Percentiles rank a stretch among this genome's conserved stretches.
Conservation (phyloP, 805 yeast genomes). For the Yarrowia yakushimensis region DNA sequence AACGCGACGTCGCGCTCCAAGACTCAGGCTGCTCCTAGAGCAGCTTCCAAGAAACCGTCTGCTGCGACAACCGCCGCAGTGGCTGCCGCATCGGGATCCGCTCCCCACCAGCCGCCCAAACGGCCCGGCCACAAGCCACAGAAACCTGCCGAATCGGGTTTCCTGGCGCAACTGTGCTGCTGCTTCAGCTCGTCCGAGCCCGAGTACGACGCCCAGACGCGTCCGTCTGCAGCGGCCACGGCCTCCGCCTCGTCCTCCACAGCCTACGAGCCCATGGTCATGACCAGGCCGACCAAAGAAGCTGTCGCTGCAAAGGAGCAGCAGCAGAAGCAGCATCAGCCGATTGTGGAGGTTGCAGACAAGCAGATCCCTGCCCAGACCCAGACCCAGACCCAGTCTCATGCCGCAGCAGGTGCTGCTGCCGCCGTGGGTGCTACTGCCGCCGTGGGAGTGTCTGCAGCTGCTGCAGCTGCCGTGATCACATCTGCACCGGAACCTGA, state of each 20-base stretch:
- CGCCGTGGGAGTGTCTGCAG: background rate
- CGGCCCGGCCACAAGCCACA: slow-evolving; percentile 7
- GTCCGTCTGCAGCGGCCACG: background rate
- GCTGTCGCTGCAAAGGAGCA: background rate
- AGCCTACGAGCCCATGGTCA: slow-evolving; percentile 8
- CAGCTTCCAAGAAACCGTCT: background rate
- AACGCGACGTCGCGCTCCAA: background rate
- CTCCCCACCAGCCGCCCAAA: slow-evolving; percentile 17
- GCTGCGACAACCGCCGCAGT: background rate
- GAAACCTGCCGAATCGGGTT: background rate
- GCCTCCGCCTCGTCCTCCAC: slow-evolving; percentile 5
- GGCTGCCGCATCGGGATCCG: background rate
- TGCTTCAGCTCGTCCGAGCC: slow-evolving; percentile 11
- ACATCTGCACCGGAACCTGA: no score
- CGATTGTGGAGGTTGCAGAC: background rate
- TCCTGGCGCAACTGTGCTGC: slow-evolving; percentile 14
- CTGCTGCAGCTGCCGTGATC: background rate
- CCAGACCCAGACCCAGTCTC: background rate
- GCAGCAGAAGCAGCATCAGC: background rate
- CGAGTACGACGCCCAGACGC: slow-evolving; percentile 13
- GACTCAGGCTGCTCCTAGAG: background rate
- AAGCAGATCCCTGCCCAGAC: background rate
- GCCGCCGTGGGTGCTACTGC: background rate
- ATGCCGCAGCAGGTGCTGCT: background rate
- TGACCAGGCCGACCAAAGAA: background rate